phyloP scores from a whole-genome alignment of 73 alveolate genomes.

The Stentor coeruleus region DNA sequence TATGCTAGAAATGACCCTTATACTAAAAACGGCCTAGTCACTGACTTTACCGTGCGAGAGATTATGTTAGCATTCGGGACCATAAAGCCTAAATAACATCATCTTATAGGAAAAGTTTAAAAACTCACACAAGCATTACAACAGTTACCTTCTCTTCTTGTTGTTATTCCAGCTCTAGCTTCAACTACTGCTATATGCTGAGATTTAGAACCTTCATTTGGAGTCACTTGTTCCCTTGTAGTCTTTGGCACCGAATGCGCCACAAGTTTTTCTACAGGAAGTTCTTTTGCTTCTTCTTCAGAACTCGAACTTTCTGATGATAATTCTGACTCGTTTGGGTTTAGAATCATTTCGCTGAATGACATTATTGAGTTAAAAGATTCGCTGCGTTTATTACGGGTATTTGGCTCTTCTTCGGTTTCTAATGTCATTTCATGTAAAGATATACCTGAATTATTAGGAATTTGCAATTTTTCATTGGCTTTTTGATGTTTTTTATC shows the following conservation, averaged over 20 bases:
- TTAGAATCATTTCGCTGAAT: neutral
- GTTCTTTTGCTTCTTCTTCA: slow-evolving; percentile 3
- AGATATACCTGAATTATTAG: neutral
- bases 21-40: slow-evolving; percentile 7
- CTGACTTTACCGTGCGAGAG: slow-evolving; percentile 7
- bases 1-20: slow-evolving; percentile 26
- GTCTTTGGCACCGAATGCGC: neutral
- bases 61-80: slow-evolving; percentile 11
- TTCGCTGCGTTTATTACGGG: neutral
- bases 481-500: neutral
- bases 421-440: neutral
- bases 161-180: neutral
- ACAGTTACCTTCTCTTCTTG: slow-evolving; percentile 6
- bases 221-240: neutral
- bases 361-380: neutral
- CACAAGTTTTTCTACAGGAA: neutral
- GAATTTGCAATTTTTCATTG: too few relatives aligned
- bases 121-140: neutral
- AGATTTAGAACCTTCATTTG: neutral
- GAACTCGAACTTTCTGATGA: neutral
- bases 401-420: neutral
- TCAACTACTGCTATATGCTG: neutral
- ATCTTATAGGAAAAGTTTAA: too few relatives aligned
- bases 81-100: neutral
- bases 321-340: neutral